Conservation (phyloP, 495 filamentous ascomycete species). For the Talaromyces adpressus region DNA sequence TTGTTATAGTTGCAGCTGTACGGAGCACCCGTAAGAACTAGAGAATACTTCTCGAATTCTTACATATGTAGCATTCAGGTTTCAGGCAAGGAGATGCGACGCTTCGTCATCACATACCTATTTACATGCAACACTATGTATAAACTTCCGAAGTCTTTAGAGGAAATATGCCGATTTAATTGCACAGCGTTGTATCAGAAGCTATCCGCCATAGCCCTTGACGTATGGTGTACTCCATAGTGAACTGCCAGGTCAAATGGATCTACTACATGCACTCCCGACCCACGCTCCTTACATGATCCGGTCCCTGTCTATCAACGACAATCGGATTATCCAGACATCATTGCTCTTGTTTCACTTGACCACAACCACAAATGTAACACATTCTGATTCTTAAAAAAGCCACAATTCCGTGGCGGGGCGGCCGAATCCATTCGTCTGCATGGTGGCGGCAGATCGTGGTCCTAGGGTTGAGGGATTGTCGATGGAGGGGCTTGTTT, state of each 20-base stretch:
- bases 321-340: not conserved
- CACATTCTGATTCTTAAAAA: not conserved
- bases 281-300: not conserved
- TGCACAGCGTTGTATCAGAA: not conserved
- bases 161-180: not conserved
- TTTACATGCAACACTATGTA: not conserved
- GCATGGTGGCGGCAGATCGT: conserved; percentile 9
- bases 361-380: not conserved
- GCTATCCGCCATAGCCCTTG: not conserved
- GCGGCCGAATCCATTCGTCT: conserved; percentile 3
- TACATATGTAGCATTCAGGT: not conserved
- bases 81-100: not conserved
- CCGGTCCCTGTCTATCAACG: not conserved
- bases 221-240: not conserved
- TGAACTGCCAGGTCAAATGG: not conserved
- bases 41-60: not conserved
- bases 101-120: conserved; percentile 2
- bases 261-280: not conserved
- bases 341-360: not conserved
- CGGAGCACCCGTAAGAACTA: not conserved
- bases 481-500: not conserved
- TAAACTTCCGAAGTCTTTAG: not conserved
- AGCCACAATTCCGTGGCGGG: conserved; percentile 3
- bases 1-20: not conserved
- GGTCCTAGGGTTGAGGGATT: not conserved